Percentiles rank a stretch among this genome's conserved stretches.
Evolutionary conservation across 2,329 filamentous ascomycete genomes (phyloP).

Genomic region (Ascocoryne sarcoides): DNA sequence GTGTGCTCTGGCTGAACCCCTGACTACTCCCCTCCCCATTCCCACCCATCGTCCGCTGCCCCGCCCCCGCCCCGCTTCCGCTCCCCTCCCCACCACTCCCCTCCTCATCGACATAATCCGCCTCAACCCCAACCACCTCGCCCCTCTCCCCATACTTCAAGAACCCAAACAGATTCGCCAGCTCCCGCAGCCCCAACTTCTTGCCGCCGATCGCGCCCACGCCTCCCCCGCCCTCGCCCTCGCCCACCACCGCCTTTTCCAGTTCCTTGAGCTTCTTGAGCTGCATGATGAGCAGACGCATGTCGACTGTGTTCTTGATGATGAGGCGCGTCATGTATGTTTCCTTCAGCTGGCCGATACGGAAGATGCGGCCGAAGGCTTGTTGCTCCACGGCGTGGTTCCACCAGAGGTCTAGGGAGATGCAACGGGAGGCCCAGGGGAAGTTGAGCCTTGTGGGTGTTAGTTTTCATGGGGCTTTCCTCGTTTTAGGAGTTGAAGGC

Average conservation of each 20-base stretch:
- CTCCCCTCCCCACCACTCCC: background rate
- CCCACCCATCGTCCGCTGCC: background rate
- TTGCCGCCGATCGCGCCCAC: background rate
- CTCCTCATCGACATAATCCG: constrained; percentile 21
- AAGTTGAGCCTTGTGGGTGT: constrained; percentile 41
- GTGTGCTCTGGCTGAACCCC: too few relatives aligned
- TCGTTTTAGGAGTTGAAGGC: background rate
- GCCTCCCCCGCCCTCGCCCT: background rate
- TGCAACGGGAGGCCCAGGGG: constrained; percentile 41
- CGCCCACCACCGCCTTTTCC: constrained; percentile 14
- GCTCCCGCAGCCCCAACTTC: constrained; percentile 27
- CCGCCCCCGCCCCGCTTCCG: constrained; percentile 1
- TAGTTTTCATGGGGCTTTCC: background rate
- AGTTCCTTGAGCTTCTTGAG: constrained; percentile 39
- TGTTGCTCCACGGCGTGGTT: constrained; percentile 46
- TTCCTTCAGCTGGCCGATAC: constrained; percentile 54
- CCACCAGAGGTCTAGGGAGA: constrained; percentile 34
- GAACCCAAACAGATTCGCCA: constrained; percentile 39
- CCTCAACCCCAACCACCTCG: constrained; percentile 15
- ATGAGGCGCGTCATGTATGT: constrained; percentile 51
- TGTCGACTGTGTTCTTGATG: constrained; percentile 48
- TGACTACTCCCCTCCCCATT: background rate
- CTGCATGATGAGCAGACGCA: constrained; percentile 47
- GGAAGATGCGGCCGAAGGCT: constrained; percentile 49
- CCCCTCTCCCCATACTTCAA: constrained; percentile 32